phyloP scores from a whole-genome alignment of 176 grass and related monocot species.

The Musa acuminata region DNA sequence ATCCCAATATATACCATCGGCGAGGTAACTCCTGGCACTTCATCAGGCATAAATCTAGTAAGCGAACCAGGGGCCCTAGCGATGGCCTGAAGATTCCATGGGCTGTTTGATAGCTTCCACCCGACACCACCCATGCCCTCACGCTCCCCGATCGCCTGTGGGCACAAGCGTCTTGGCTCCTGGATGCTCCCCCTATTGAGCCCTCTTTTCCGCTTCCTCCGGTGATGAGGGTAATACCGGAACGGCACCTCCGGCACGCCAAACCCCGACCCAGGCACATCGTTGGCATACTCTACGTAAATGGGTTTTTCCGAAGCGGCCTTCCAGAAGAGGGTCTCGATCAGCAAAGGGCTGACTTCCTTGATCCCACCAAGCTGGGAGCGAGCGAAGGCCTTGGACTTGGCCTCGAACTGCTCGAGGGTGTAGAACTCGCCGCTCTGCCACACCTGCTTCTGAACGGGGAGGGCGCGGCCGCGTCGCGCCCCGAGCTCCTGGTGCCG shows the following conservation, averaged over 20 bases:
- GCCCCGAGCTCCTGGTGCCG: slow-evolving; percentile 20
- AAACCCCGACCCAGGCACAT: slow-evolving; percentile 88
- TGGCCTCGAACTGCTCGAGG: slow-evolving; percentile 78
- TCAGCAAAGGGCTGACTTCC: slow-evolving; percentile 44
- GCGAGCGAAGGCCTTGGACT: slow-evolving; percentile 66
- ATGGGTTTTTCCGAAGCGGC: slow-evolving; percentile 54
- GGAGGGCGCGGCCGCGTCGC: slow-evolving; percentile 20
- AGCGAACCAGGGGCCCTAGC: slow-evolving; percentile 67
- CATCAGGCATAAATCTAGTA: slow-evolving; percentile 93
- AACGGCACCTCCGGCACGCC: slow-evolving; percentile 21
- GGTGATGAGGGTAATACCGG: background rate
- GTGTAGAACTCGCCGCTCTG: slow-evolving; percentile 90
- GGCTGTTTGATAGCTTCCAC: slow-evolving; percentile 72
- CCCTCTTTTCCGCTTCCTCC: slow-evolving; percentile 33
- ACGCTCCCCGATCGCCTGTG: background rate
- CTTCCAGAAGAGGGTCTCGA: slow-evolving; percentile 92
- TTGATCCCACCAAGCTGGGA: slow-evolving; percentile 43
- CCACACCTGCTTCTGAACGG: slow-evolving; percentile 81
- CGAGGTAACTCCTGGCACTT: slow-evolving; percentile 81
- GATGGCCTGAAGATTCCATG: slow-evolving; percentile 90
- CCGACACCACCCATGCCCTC: slow-evolving; percentile 28
- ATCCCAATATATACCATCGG: slow-evolving; percentile 99
- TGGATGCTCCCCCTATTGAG: background rate
- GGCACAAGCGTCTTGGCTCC: slow-evolving; percentile 1
- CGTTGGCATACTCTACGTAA: slow-evolving; percentile 90